Base-by-base conservation (phyloP, 1,284 basidiomycete species). In the Tylopilus orsonianus region DNA sequence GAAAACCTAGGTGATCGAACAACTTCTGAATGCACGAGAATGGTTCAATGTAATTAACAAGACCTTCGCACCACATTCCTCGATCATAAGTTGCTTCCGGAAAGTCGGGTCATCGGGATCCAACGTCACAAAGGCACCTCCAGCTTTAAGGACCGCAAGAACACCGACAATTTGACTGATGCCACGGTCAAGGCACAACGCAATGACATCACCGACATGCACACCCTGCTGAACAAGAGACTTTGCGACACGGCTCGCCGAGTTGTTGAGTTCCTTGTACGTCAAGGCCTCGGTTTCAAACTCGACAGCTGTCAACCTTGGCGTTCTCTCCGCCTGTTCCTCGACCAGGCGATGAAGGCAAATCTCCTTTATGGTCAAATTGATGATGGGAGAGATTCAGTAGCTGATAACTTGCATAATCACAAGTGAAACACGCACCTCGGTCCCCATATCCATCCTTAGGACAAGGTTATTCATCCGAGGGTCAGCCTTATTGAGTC, bases 71-170 rank as follows among this genome's bases (percentile, higher is more conserved):
- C 56, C 55, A 30, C 65, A 65, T 16, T 65, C 65, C 2, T 46
- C 44, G 19, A 67, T 49, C 40, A 67, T 56, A 3, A 67, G 46
- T 26, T 66, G 57, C 44, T 66, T 65, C 41, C 63, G 52, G 16
- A 66, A 46, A 5, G 56, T 55, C n/a, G 65, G 63, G 49, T 66
- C 65, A 10, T 66, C 64, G 7, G 63, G 64, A 49, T 69, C 66
- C 37, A 66, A 49, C 0, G 65, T 61, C 16, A 66, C 61, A 10
- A 66, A 66, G 5, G 56, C 47, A 7, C 58, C 60, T 39, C 67
- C 67, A 19, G 67, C 59, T 43, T 69, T 70, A 40, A 68, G 60
- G 34, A 66, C 57, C 1, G 66, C 62, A 34, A 69, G 50, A 39
- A 66, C 54, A 37, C 55, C 66, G n/a, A 66, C 37, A 13, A 68